These are phyloP conservation scores for Termitomyces sp. DNA, from an alignment of 768 basidiomycete genomes.

Conservation along the genomic window DNA sequence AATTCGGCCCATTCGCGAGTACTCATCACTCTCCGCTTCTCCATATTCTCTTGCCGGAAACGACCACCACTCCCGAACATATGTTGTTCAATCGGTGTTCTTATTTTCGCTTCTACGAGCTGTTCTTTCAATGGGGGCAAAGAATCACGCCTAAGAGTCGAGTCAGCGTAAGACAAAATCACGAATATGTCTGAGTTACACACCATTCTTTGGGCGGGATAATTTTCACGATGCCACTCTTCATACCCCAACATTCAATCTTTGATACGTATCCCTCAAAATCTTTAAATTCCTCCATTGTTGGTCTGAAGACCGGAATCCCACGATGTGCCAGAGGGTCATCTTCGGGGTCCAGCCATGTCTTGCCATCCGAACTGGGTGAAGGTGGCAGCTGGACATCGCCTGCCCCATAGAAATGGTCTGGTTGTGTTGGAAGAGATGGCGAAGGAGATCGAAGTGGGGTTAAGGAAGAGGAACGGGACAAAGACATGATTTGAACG, in stretches of 20 bases:
- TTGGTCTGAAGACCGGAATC: conserved; percentile 94
- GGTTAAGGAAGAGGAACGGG: conserved; percentile 36
- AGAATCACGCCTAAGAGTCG: conserved; percentile 50
- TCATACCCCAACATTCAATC: conserved; percentile 86
- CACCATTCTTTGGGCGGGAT: conserved; percentile 95
- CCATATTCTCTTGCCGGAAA: conserved; percentile 87
- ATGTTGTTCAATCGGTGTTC: conserved; percentile 88
- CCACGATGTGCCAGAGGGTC: conserved; percentile 81
- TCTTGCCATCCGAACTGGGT: conserved; percentile 54
- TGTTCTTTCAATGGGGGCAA: conserved; percentile 71
- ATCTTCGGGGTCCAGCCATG: conserved; percentile 72
- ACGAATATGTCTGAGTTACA: neutral
- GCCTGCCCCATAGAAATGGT: conserved; percentile 75
- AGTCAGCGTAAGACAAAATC: neutral
- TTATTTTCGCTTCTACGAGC: conserved; percentile 71
- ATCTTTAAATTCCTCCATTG: conserved; percentile 85
- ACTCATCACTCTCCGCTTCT: conserved; percentile 78
- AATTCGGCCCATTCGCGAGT: conserved; percentile 86
- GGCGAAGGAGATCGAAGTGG: conserved; percentile 53
- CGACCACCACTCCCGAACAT: conserved; percentile 84
- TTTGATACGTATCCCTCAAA: conserved; percentile 88
- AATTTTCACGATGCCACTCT: conserved; percentile 92
- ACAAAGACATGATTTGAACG: conserved; percentile 24
- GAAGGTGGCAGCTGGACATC: conserved; percentile 47
- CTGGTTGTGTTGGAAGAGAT: conserved; percentile 56